A percentile compares a stretch with the other conserved stretches of the same genome.
Evolutionary conservation across 2,329 filamentous ascomycete genomes (phyloP).

Genomic region (Zelopaecilomyces penicillatus): DNA sequence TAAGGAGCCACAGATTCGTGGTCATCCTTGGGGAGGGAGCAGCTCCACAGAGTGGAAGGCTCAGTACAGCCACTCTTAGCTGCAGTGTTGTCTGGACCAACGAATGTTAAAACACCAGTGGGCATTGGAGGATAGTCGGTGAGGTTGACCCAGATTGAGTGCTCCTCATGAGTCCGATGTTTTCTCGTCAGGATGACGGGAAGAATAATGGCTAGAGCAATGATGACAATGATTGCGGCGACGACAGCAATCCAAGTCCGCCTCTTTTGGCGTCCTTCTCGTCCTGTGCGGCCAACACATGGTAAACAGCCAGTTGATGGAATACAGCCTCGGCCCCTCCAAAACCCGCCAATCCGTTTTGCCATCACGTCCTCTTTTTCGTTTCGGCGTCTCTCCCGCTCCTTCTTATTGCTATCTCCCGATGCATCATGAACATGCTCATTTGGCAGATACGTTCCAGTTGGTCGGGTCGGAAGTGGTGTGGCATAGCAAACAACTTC

Average conservation of each 20-base stretch:
- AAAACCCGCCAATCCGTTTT: constrained; percentile 49
- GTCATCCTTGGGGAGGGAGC: constrained; percentile 70
- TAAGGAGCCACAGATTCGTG: constrained; percentile 57
- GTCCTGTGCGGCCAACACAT: constrained; percentile 55
- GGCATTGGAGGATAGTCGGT: constrained; percentile 82
- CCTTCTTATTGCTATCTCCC: constrained; percentile 36
- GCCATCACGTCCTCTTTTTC: constrained; percentile 60
- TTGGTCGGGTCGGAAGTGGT: constrained; percentile 33
- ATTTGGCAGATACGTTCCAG: constrained; percentile 37
- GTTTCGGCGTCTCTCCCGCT: constrained; percentile 44
- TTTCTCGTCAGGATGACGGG: constrained; percentile 43
- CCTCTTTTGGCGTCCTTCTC: constrained; percentile 55
- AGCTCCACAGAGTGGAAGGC: constrained; percentile 76
- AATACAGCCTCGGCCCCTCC: constrained; percentile 58
- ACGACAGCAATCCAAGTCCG: constrained; percentile 50
- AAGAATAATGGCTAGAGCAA: constrained; percentile 50
- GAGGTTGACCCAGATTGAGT: constrained; percentile 68
- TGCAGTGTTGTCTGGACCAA: constrained; percentile 58
- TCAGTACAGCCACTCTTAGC: constrained; percentile 62
- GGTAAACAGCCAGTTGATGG: constrained; percentile 39
- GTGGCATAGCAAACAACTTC: neutral
- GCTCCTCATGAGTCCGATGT: constrained; percentile 16
- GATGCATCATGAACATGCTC: constrained; percentile 34
- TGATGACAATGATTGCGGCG: constrained; percentile 41
- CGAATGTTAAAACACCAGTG: constrained; percentile 71